Base-by-base conservation (phyloP, 805 yeast genomes). In the Cyberlindnera sargentensis region DNA sequence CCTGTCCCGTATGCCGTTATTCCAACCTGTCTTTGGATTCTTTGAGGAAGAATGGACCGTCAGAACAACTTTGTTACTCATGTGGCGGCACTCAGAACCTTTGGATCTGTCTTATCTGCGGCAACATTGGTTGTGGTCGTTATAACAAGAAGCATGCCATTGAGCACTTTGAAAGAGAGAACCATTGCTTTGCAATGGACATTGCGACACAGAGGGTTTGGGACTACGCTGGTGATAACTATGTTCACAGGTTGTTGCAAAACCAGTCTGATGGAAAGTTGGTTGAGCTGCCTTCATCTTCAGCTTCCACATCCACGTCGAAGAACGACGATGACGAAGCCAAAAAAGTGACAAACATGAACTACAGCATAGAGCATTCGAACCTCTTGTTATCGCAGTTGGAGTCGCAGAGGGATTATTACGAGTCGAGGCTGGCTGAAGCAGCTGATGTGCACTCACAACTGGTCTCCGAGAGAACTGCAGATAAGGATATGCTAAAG, bases 121-220 rank as follows among this genome's bases (percentile, higher is more conserved):
- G 97, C 0, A 81, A 84, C 57, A 70, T 88, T n/a, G 96, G 96
- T 0, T 89, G 97, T 65, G 91, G 95, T 34, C 65, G 97, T 47
- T 89, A 89, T 60, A 85, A 87, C 41, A 75, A 75, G 30, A 89
- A 84, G 40, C 97, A 89, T 66, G 95, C 96, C 0, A 77, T 87
- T 41, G 77, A 82, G 47, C 97, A 89, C 62, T 90, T 76, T 60
- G 76, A 80, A 15, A 68, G 70, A 8, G 82, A 95, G 0, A 80
- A 83, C 5, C 97, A 89, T 61, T 85, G 95, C 54, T 89, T 86
- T 65, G 84, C 96, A 0, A 88, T 89, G 95, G 96, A 89, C 56
- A 68, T 86, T 37, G 64, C 71, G 8, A 77, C 95, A 0, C 93
- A 89, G 47, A 69, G 97, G 34, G 95, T 89, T 1, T 89, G 97